Percentiles rank a stretch among this genome's conserved stretches.
Evolutionary conservation across 192 early-diverging fungal species (phyloP).

Genomic region (Coemansia sp.): DNA sequence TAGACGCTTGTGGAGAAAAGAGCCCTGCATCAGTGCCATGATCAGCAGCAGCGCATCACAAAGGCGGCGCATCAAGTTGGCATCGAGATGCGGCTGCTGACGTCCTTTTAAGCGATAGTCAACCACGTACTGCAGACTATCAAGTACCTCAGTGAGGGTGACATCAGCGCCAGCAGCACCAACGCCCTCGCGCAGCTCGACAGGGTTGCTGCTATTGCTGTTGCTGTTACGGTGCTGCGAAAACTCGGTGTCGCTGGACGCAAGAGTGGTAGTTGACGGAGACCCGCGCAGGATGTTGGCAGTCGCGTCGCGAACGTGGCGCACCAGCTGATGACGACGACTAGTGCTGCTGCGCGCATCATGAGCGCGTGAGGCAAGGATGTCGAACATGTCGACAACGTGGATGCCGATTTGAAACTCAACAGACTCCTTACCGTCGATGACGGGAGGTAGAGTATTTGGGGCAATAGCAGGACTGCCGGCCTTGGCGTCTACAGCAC

Average conservation of each 20-base stretch:
- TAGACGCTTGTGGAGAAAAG: slow-evolving; percentile 59
- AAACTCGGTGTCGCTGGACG: slow-evolving; percentile 17
- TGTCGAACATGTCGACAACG: slow-evolving; percentile 83
- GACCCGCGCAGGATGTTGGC: slow-evolving; percentile 45
- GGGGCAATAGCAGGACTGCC: slow-evolving; percentile 21
- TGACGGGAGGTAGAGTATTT: slow-evolving; percentile 15
- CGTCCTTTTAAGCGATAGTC: slow-evolving; percentile 87
- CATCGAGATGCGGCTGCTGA: slow-evolving; percentile 78
- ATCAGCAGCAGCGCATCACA: slow-evolving; percentile 82
- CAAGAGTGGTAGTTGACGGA: slow-evolving; percentile 36
- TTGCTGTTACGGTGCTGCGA: slow-evolving; percentile 48
- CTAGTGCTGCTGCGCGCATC: slow-evolving; percentile 13
- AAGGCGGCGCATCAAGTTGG: slow-evolving; percentile 79
- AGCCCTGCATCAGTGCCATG: slow-evolving; percentile 65
- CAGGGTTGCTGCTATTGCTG: slow-evolving; percentile 29
- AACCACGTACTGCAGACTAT: slow-evolving; percentile 90
- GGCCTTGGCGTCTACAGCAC: neutral
- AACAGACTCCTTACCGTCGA: slow-evolving; percentile 65
- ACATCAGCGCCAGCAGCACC: slow-evolving; percentile 19
- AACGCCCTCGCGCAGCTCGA: neutral
- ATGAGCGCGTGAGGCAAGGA: slow-evolving; percentile 43
- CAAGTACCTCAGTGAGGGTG: slow-evolving; percentile 69
- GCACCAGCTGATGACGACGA: slow-evolving; percentile 45
- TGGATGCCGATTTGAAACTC: slow-evolving; percentile 65
- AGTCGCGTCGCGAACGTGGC: slow-evolving; percentile 45